phyloP scores from a whole-genome alignment of 2,329 filamentous ascomycete species.

The Cercospora beticola region DNA sequence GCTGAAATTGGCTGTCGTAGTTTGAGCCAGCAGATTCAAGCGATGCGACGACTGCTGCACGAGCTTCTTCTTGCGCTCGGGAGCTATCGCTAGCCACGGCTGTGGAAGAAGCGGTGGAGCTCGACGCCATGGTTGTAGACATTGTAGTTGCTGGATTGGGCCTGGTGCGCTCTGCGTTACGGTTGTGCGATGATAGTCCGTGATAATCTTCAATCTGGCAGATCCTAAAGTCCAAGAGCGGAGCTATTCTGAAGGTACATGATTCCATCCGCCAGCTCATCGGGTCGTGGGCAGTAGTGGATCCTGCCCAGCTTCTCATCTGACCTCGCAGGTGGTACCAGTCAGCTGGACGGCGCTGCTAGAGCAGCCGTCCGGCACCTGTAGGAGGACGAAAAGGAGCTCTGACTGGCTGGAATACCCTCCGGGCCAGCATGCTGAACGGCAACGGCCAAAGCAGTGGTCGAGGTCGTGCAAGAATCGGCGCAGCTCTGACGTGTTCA shows the following conservation, averaged over 20 bases:
- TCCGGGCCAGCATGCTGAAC: slow-evolving; percentile 8
- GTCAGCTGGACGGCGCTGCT: slow-evolving; percentile 3
- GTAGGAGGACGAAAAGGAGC: slow-evolving; percentile 8
- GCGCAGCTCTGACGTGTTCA: slow-evolving; percentile 24
- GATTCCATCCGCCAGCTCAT: not conserved
- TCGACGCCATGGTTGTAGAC: slow-evolving; percentile 16
- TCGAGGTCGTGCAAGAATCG: slow-evolving; percentile 4
- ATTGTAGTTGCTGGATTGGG: not conserved
- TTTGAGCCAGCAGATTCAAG: slow-evolving; percentile 62
- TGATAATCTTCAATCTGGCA: not conserved
- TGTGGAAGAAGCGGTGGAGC: slow-evolving; percentile 20
- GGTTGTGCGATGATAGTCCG: not conserved
- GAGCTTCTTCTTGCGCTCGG: slow-evolving; percentile 49
- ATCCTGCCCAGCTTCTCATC: slow-evolving; percentile 15
- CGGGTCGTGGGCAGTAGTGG: not conserved
- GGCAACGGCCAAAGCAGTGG: slow-evolving; percentile 4
- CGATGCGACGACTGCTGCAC: slow-evolving; percentile 52
- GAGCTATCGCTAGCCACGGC: slow-evolving; percentile 24
- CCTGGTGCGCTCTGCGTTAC: not conserved
- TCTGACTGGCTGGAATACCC: slow-evolving; percentile 19
- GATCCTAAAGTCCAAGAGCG: not conserved
- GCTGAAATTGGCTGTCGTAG: slow-evolving; percentile 66
- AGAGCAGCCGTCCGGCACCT: slow-evolving; percentile 13
- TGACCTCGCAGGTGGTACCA: slow-evolving; percentile 18
- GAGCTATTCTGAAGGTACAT: not conserved